These are phyloP conservation scores for Metroxylon sagu DNA, from an alignment of 176 grass and related monocot genomes.

Conservation along the genomic window DNA sequence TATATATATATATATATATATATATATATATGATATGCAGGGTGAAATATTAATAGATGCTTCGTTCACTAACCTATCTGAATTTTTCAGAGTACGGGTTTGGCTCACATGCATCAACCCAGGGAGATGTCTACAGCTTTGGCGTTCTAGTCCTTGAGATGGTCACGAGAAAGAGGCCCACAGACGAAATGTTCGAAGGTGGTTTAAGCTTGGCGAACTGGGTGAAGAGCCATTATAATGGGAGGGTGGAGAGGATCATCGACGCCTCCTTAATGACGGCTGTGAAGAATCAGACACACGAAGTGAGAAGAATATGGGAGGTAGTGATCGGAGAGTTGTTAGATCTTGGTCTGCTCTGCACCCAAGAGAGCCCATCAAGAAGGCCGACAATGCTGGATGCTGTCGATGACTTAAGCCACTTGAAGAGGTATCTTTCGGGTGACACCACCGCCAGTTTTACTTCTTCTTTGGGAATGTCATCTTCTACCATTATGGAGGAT, in stretches of 20 bases:
- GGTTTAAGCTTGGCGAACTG: neutral
- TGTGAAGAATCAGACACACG: neutral
- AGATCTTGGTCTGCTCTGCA: slow-evolving; percentile 12
- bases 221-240: neutral
- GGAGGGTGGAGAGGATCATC: neutral
- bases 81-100: slow-evolving; percentile 35
- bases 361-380: slow-evolving; percentile 6
- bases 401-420: slow-evolving; percentile 6
- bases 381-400: slow-evolving; percentile 20
- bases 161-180: slow-evolving; percentile 34
- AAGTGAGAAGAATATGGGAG: slow-evolving; percentile 10
- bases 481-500: too few species aligned
- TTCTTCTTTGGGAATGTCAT: too few species aligned
- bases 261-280: neutral
- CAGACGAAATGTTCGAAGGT: neutral
- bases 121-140: slow-evolving; percentile 45
- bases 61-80: neutral
- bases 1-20: too few species aligned
- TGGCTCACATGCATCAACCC: slow-evolving; percentile 29
- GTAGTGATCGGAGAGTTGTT: slow-evolving; percentile 7
- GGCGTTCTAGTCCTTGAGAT: slow-evolving; percentile 55
- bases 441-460: neutral
- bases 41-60: neutral
- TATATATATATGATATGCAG: neutral
- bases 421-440: slow-evolving; percentile 5